Evolutionary conservation across 116 monocot genomes (phyloP).

Genomic region (Papilionanthe hybrid): DNA sequence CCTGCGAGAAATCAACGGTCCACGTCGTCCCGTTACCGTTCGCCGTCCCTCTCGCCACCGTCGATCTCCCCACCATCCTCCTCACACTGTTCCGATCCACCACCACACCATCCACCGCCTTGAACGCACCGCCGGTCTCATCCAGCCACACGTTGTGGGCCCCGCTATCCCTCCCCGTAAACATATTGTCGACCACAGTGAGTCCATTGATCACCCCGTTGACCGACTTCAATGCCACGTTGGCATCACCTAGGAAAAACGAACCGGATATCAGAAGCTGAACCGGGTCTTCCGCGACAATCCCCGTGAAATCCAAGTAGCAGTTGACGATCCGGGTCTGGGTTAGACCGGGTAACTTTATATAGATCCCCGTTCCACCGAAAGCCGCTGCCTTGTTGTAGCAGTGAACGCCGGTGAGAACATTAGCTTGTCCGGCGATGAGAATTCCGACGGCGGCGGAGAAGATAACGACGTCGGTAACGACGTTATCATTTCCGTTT

Average conservation of each 20-base stretch:
- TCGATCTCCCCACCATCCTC: conserved; percentile 57
- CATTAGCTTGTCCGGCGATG: conserved; percentile 53
- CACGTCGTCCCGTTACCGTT: conserved; percentile 50
- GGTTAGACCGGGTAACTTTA: conserved; percentile 24
- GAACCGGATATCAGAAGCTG: conserved; percentile 18
- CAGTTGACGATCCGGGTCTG: conserved; percentile 60
- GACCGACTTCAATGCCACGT: conserved; percentile 53
- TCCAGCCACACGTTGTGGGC: conserved; percentile 49
- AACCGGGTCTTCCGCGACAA: conserved; percentile 58
- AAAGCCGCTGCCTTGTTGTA: conserved; percentile 65
- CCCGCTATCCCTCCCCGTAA: conserved; percentile 34
- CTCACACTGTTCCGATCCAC: conserved; percentile 49
- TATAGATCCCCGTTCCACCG: conserved; percentile 51
- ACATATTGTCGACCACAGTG: conserved; percentile 64
- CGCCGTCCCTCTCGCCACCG: conserved; percentile 37
- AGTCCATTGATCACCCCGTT: conserved; percentile 44
- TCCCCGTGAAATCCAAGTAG: conserved; percentile 60
- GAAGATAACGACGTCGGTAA: conserved; percentile 50
- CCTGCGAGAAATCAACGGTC: conserved; percentile 57
- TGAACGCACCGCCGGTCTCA: conserved; percentile 35
- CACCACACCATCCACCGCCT: conserved; percentile 46
- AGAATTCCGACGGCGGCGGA: conserved; percentile 47
- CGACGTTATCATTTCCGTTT: conserved; percentile 28
- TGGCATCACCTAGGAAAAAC: conserved; percentile 72
- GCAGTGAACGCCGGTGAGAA: conserved; percentile 58